Percentiles rank a stretch among this genome's conserved stretches.
These are phyloP conservation scores for Ustilago bromivora DNA, from an alignment of 1,284 basidiomycete species.

Conservation along the genomic window DNA sequence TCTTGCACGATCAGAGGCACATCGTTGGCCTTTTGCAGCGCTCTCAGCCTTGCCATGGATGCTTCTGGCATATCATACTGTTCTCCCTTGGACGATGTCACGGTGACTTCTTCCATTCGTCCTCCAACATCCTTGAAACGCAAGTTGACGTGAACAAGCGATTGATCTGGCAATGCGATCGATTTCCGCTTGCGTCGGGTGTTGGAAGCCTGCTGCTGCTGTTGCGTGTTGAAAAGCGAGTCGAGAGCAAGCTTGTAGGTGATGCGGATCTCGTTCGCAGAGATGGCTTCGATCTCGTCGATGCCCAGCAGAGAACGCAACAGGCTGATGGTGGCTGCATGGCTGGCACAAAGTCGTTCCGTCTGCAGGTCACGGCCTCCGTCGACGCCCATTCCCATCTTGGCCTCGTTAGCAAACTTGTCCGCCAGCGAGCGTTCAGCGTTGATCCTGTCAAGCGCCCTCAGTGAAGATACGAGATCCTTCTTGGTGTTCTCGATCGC, in stretches of 20 bases:
- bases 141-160: slow-evolving; percentile 41
- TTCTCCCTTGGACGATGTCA: slow-evolving; percentile 48
- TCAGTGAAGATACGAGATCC: slow-evolving; percentile 52
- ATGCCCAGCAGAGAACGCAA: slow-evolving; percentile 50
- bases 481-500: slow-evolving; percentile 59
- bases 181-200: slow-evolving; percentile 47
- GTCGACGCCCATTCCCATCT: slow-evolving; percentile 58
- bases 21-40: slow-evolving; percentile 52
- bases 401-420: slow-evolving; percentile 61
- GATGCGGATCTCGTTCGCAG: slow-evolving; percentile 42
- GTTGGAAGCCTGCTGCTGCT: slow-evolving; percentile 12
- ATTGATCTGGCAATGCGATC: slow-evolving; percentile 39
- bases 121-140: slow-evolving; percentile 53
- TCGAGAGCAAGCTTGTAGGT: slow-evolving; percentile 48
- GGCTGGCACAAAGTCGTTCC: slow-evolving; percentile 57
- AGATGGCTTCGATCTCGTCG: slow-evolving; percentile 44
- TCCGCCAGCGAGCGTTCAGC: slow-evolving; percentile 60
- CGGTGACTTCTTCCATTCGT: slow-evolving; percentile 42
- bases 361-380: slow-evolving; percentile 60
- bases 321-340: slow-evolving; percentile 42
- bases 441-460: slow-evolving; percentile 57
- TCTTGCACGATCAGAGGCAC: slow-evolving; percentile 54
- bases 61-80: slow-evolving; percentile 52
- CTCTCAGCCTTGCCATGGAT: slow-evolving; percentile 38
- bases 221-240: slow-evolving; percentile 21